A percentile compares a stretch with the other conserved stretches of the same genome.
These are phyloP conservation scores for Penicillium fimorum DNA, from an alignment of 495 filamentous ascomycete genomes.

Conservation along the genomic window DNA sequence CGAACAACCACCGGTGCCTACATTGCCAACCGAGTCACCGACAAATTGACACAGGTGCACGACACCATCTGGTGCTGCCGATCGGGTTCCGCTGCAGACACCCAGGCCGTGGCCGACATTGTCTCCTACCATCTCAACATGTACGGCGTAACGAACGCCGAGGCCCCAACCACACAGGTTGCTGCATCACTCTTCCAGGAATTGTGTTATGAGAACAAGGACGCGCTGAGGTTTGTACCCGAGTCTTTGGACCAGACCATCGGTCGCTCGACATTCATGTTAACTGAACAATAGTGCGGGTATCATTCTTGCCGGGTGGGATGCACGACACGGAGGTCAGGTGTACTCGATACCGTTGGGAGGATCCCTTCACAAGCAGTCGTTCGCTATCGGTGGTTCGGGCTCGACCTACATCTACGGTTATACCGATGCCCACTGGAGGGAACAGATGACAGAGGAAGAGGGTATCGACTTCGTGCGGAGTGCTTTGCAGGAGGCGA, in stretches of 20 bases:
- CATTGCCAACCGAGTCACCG: slow-evolving; percentile 98
- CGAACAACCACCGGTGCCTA: slow-evolving; percentile 98
- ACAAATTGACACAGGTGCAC: slow-evolving; percentile 97
- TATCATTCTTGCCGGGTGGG: slow-evolving; percentile 96
- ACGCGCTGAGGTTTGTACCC: slow-evolving; percentile 66
- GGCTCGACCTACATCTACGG: slow-evolving; percentile 99
- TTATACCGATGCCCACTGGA: slow-evolving; percentile 96
- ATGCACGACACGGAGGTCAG: slow-evolving; percentile 88
- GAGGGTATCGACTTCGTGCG: slow-evolving; percentile 95
- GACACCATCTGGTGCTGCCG: slow-evolving; percentile 99
- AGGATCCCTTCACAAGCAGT: slow-evolving; percentile 94
- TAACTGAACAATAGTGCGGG: slow-evolving; percentile 65
- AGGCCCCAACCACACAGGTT: slow-evolving; percentile 87
- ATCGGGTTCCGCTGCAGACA: slow-evolving; percentile 95
- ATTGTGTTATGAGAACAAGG: slow-evolving; percentile 96
- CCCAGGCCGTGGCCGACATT: slow-evolving; percentile 96
- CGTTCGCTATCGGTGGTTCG: slow-evolving; percentile 93
- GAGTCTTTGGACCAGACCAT: not conserved
- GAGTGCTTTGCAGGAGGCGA: slow-evolving; percentile 82
- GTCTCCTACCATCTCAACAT: slow-evolving; percentile 94
- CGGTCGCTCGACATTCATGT: slow-evolving; percentile 6
- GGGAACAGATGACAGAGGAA: slow-evolving; percentile 88
- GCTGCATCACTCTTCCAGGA: slow-evolving; percentile 96
- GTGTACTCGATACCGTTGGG: slow-evolving; percentile 97
- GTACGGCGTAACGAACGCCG: slow-evolving; percentile 83